Base-by-base conservation (phyloP, 202 grass and related monocot species). In the Eragrostis tef region DNA sequence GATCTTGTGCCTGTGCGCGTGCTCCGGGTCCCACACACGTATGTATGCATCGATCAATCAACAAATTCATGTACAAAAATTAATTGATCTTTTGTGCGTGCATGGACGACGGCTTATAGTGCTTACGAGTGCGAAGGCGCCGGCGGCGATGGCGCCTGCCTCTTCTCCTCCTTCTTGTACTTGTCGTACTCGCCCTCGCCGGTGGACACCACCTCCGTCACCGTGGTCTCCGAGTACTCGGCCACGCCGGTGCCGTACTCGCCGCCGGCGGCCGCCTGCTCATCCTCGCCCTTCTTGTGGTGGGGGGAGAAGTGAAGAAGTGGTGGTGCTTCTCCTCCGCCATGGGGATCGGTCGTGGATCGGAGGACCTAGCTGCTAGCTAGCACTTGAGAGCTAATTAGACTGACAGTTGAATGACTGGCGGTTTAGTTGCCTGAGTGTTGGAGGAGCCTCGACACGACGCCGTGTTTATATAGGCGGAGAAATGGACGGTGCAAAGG, bases 111-210 rank as follows among this genome's bases (percentile, higher is more conserved):
- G n/a, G 17, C 0, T 12, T 2, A 24, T 22, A 1, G 16, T 6
- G 60, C 27, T 36, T 90, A 90, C 91, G 58, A 94, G 75, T 9
- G 88, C 83, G 43, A 88, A 94, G 79, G 65, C 91, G 15, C 86
- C 91, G 13, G 88, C 80, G 50, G 80, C 83, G 9, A 74, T 9
- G 22, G 86, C 75, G 3, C 88, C 88, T 12, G 81, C 42, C 71
- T 88, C 86, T 94, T 94, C 86, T 88, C 91, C 83, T 94, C 88
- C 71, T 89, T 85, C 78, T 42, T 78, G 67, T 87, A 84, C 59
- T 24, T 78, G 0, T 45, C 82, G 67, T 91, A 88, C 47, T 51
- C 82, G 7, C 75, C 86, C 65, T 71, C 47, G 24, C 74, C 86
- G 2, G 77, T 83, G 3, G 77, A 64, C 70, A 45, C 89, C 52